Evolutionary conservation across 495 filamentous ascomycete species (phyloP).

Genomic region (Lasiosphaeria hispida): DNA sequence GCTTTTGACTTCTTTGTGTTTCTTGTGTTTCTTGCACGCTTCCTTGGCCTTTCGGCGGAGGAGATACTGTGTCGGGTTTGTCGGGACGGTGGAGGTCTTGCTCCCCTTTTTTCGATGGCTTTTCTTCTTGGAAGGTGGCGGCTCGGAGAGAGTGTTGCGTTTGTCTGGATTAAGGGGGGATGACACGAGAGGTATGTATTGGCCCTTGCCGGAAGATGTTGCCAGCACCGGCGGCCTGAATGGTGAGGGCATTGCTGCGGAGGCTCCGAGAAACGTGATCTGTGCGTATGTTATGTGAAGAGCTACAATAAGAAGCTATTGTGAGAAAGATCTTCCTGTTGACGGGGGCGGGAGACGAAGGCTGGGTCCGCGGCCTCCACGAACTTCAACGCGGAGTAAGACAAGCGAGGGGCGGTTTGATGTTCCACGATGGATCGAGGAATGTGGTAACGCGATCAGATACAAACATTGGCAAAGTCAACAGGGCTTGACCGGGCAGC

Average conservation of each 20-base stretch:
- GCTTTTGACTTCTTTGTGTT: background rate
- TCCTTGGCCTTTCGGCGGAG: slow-evolving; percentile 34
- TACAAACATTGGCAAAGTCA: background rate
- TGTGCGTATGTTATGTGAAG: no score
- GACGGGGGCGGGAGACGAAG: background rate
- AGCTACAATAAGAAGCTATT: no score
- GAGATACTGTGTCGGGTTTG: slow-evolving; percentile 31
- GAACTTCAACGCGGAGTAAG: background rate
- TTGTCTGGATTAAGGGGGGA: slow-evolving; percentile 15
- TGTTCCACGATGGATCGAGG: background rate
- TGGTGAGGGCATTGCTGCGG: no score
- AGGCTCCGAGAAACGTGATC: no score
- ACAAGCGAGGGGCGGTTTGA: background rate
- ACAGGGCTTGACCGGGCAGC: background rate
- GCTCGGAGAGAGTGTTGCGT: background rate
- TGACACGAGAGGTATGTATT: slow-evolving; percentile 8
- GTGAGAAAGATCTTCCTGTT: no score
- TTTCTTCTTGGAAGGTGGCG: background rate
- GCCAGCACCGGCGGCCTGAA: no score
- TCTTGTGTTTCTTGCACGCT: slow-evolving; percentile 20
- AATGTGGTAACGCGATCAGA: background rate
- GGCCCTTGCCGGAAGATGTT: background rate
- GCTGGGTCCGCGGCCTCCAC: background rate
- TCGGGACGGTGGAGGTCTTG: slow-evolving; percentile 1
- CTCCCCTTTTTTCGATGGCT: background rate